phyloP scores from a whole-genome alignment of 768 basidiomycete genomes.

The Termitomyces sp. region DNA sequence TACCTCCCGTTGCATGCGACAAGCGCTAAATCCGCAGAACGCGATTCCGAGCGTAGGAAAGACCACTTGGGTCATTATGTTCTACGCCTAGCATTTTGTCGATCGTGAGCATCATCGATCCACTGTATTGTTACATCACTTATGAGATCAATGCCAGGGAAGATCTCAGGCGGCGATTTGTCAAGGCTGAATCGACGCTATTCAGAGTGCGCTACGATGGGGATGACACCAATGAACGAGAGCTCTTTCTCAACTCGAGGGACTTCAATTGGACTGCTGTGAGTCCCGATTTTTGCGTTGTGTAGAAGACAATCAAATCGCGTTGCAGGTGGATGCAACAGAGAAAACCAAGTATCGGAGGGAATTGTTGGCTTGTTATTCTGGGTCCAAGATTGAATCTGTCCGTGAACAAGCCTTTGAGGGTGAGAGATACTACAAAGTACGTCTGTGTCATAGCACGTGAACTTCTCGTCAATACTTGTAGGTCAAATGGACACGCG shows the following conservation, averaged over 20 bases:
- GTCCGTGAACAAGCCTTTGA: slow-evolving; percentile 31
- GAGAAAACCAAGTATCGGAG: slow-evolving; percentile 48
- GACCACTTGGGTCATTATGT: slow-evolving; percentile 95
- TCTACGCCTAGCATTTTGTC: slow-evolving; percentile 89
- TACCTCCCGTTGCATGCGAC: slow-evolving; percentile 68
- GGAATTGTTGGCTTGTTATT: slow-evolving; percentile 47
- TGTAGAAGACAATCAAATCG: neutral
- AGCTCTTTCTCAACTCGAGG: slow-evolving; percentile 57
- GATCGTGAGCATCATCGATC: slow-evolving; percentile 62
- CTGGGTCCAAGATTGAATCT: slow-evolving; percentile 28
- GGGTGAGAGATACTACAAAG: slow-evolving; percentile 75
- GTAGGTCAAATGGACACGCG: slow-evolving; percentile 94
- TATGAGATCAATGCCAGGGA: slow-evolving; percentile 47
- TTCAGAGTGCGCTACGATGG: slow-evolving; percentile 79
- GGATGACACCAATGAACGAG: slow-evolving; percentile 51
- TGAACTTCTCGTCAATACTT: neutral
- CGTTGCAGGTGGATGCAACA: slow-evolving; percentile 39
- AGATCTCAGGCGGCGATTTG: slow-evolving; percentile 81
- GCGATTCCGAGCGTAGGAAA: slow-evolving; percentile 62
- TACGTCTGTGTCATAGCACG: slow-evolving; percentile 18
- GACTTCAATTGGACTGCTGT: slow-evolving; percentile 67
- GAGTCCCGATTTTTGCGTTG: slow-evolving; percentile 12
- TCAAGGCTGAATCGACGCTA: slow-evolving; percentile 82
- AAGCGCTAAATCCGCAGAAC: slow-evolving; percentile 39
- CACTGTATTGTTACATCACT: neutral